Conservation (phyloP, 2,329 filamentous ascomycete genomes). For the Emmonsiellopsis sp. region DNA sequence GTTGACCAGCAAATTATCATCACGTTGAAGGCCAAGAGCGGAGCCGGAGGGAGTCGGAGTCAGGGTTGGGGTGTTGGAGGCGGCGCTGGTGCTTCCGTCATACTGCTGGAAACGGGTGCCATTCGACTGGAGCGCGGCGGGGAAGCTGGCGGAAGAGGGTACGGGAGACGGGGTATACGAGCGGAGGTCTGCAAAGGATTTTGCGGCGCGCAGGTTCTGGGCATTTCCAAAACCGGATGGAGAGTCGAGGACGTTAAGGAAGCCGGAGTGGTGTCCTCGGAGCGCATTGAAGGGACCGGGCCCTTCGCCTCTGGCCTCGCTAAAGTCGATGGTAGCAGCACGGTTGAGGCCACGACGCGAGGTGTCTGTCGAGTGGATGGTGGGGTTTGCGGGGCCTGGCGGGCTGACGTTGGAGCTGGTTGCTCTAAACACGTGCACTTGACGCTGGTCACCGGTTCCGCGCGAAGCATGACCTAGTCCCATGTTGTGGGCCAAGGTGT, state of each 20-base stretch:
- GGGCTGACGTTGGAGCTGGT: constrained; percentile 49
- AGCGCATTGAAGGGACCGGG: constrained; percentile 66
- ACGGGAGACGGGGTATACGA: constrained; percentile 93
- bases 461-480: constrained; percentile 83
- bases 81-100: constrained; percentile 47
- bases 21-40: constrained; percentile 41
- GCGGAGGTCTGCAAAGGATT: constrained; percentile 91
- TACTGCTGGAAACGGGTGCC: constrained; percentile 52
- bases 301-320: constrained; percentile 65
- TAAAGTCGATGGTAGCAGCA: constrained; percentile 96
- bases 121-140: constrained; percentile 56
- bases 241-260: constrained; percentile 80
- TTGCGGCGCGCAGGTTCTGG: constrained; percentile 80
- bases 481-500: constrained; percentile 93
- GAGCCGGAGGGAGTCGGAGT: constrained; percentile 50
- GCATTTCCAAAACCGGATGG: constrained; percentile 56
- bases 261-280: constrained; percentile 63
- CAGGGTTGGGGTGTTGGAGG: constrained; percentile 57
- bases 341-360: constrained; percentile 80
- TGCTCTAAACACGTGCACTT: constrained; percentile 74
- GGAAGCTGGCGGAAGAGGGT: constrained; percentile 80
- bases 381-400: constrained; percentile 53
- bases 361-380: constrained; percentile 62
- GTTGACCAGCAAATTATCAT: constrained; percentile 53
- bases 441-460: constrained; percentile 75